These are phyloP conservation scores for Aspergillus quadrilineatus DNA, from an alignment of 2,329 filamentous ascomycete genomes.

Conservation along the genomic window DNA sequence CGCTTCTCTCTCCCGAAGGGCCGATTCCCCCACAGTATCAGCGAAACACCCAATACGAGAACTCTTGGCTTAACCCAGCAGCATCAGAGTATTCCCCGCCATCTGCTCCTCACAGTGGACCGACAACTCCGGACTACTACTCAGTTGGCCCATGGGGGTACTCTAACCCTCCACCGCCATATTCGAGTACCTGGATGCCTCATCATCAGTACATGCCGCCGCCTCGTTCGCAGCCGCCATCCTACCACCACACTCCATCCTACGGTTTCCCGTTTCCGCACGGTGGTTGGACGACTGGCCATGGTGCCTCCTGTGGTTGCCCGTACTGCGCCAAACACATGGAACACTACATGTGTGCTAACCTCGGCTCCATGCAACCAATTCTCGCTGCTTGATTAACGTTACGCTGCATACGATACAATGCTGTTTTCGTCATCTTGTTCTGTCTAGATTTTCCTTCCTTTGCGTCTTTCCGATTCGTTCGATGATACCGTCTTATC, in stretches of 20 bases:
- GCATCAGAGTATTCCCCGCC: slow-evolving; percentile 53
- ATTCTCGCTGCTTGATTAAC: slow-evolving; percentile 36
- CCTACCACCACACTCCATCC: slow-evolving; percentile 50
- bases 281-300: slow-evolving; percentile 50
- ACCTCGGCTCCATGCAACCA: slow-evolving; percentile 45
- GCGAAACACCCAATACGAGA: slow-evolving; percentile 47
- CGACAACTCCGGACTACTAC: slow-evolving; percentile 50
- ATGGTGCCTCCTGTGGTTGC: slow-evolving; percentile 50
- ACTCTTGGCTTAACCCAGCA: slow-evolving; percentile 51
- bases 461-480: slow-evolving; percentile 21
- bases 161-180: slow-evolving; percentile 42
- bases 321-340: slow-evolving; percentile 50
- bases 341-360: slow-evolving; percentile 50
- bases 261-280: slow-evolving; percentile 49
- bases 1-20: slow-evolving; percentile 48
- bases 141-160: slow-evolving; percentile 45
- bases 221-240: slow-evolving; percentile 46
- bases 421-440: slow-evolving; percentile 17
- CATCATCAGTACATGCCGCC: slow-evolving; percentile 37
- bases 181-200: slow-evolving; percentile 42
- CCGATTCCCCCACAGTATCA: slow-evolving; percentile 53
- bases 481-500: slow-evolving; percentile 30
- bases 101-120: slow-evolving; percentile 49
- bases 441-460: slow-evolving; percentile 25
- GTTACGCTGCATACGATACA: slow-evolving; percentile 4